Conservation (phyloP, 2,329 filamentous ascomycete genomes). For the Teratosphaeria gauchensis region DNA sequence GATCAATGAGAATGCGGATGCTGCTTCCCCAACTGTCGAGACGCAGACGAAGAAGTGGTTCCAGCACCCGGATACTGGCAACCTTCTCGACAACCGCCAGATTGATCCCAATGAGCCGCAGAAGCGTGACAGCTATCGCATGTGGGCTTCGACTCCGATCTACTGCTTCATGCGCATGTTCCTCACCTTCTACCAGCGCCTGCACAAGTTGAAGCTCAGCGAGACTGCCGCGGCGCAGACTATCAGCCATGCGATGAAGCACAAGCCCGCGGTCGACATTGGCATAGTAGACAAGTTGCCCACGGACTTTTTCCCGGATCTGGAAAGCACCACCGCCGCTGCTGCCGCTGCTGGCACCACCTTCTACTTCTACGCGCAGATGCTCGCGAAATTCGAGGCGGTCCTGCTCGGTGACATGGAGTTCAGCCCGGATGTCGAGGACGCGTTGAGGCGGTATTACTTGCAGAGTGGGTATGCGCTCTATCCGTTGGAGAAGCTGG, state of each 20-base stretch:
- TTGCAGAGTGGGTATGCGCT: conserved; percentile 84
- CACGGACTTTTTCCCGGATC: conserved; percentile 61
- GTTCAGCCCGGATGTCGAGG: conserved; percentile 66
- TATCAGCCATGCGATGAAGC: conserved; percentile 60
- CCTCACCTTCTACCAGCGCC: conserved; percentile 76
- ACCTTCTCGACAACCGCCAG: conserved; percentile 49
- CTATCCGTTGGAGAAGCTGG: conserved; percentile 84
- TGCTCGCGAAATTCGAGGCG: conserved; percentile 76
- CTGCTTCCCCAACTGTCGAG: conserved; percentile 47
- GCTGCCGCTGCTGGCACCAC: conserved; percentile 35
- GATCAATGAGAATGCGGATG: conserved; percentile 32
- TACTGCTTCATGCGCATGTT: conserved; percentile 95
- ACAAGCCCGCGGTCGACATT: conserved; percentile 74
- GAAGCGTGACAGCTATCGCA: conserved; percentile 69
- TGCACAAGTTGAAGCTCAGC: conserved; percentile 74
- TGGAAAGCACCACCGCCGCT: conserved; percentile 44
- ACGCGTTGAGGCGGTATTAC: conserved; percentile 85
- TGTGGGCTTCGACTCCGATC: conserved; percentile 84
- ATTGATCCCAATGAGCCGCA: conserved; percentile 71
- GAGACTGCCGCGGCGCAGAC: conserved; percentile 63
- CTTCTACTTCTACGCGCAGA: conserved; percentile 69
- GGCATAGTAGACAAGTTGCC: conserved; percentile 72
- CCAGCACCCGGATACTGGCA: conserved; percentile 46
- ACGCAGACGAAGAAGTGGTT: conserved; percentile 56
- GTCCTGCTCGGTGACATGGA: conserved; percentile 76